Evolutionary conservation across 306 rosid species (phyloP).

Genomic region (Herpetospermum pedunculosum): DNA sequence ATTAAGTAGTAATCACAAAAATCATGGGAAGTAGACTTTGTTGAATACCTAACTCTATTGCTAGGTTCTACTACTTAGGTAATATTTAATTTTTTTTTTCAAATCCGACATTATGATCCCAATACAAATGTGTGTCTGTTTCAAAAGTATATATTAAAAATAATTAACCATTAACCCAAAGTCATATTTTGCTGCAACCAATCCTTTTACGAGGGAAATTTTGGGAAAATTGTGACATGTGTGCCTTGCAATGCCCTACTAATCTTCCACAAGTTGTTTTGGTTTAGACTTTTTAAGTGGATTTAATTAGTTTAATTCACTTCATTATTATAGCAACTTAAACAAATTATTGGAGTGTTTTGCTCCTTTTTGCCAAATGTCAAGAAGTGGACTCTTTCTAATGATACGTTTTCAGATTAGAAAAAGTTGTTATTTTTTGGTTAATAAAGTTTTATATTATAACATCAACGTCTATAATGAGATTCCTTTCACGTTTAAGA

Average conservation of each 20-base stretch:
- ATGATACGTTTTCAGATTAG: no score
- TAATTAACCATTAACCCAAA: not conserved
- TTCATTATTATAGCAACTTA: not conserved
- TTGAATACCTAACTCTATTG: not conserved
- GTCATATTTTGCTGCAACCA: slow-evolving; percentile 4
- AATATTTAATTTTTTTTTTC: not conserved
- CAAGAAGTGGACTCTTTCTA: not conserved
- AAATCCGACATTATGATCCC: not conserved
- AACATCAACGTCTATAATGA: no score
- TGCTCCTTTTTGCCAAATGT: not conserved
- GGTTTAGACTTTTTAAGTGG: not conserved
- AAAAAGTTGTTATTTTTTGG: no score
- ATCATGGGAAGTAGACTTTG: not conserved
- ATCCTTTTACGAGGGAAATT: not conserved
- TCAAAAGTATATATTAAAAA: not conserved
- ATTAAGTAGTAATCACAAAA: not conserved
- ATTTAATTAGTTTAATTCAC: not conserved
- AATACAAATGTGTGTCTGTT: not conserved
- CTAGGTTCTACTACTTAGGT: not conserved
- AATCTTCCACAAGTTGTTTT: not conserved
- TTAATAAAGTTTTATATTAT: no score
- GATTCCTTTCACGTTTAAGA: no score
- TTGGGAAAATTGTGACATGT: not conserved
- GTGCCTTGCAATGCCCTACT: not conserved
- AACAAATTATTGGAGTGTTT: not conserved